Evolutionary conservation across 805 yeast genomes (phyloP), one percentile per base, ranked within the genome.

Genomic region (Kodamaea hsintzibuensis): DNA sequence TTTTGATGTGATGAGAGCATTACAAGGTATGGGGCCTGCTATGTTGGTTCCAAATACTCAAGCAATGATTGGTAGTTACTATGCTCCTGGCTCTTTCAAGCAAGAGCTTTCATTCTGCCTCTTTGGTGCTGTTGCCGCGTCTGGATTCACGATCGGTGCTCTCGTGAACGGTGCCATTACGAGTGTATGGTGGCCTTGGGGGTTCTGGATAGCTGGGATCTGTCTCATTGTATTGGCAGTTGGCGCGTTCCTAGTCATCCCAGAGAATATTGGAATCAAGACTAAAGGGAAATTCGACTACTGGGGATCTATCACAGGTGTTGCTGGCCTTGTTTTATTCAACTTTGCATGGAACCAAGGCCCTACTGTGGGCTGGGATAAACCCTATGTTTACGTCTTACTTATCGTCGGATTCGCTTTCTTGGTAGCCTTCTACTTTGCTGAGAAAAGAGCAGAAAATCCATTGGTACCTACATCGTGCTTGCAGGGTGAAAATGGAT

Each of bases 171-270:
- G 66, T 4, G 49, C 67, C n/a, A 61, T 69, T 43, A 60, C 67
- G 1, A 62, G 55, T 9, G 66, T 61, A 3, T 70, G 74, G 73
- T 71, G 74, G 75, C 73, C 73, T 1, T 69, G 73, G 74, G 52
- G 59, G 0, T 69, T 65, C 49, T 71, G 74, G 73, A 56, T 64
- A 2, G 55, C 64, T 42, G 64, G 66, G 1, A 67, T 70, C 12
- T 55, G 61, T 2, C 51, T 65, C 27, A 43, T 59, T 7, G 52
- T 35, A 0, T 44, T 62, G 1, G 65, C 64, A 0, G 50, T 64
- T 1, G 1, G 59, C 2, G 64, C 65, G 2, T 62, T 35, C 50
- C 61, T 68, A 39, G 58, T 65, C 22, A 67, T 72, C 25, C 76
- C 76, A 1, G 42, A 59, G 7, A 55, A 63, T n/a, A 66, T 72